Evolutionary conservation across 148 eudicot genomes (phyloP).

Genomic region (Hydrangea macrophylla): DNA sequence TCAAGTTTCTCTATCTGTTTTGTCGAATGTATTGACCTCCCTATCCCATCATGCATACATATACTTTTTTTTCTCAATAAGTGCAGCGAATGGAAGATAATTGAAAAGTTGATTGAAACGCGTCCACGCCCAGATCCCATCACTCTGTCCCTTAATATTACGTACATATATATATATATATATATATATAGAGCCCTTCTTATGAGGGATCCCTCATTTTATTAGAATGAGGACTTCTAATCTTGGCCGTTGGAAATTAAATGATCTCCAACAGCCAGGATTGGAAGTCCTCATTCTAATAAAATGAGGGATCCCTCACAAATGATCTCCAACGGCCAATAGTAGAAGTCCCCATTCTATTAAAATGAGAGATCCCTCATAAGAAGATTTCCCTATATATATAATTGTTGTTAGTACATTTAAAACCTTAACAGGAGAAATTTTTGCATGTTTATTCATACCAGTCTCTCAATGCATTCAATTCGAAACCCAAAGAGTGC

Average conservation of each 20-base stretch:
- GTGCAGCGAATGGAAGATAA: conserved; percentile 89
- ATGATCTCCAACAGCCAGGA: too few species aligned
- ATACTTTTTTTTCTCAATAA: conserved; percentile 94
- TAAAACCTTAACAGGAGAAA: conserved; percentile 1
- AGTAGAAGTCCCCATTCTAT: too few species aligned
- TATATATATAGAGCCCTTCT: too few species aligned
- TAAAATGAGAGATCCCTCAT: too few species aligned
- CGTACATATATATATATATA: too few species aligned
- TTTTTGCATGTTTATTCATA: conserved; percentile 20
- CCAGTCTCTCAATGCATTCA: conserved; percentile 99
- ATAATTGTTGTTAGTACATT: conserved; percentile 20
- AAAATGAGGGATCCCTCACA: too few species aligned
- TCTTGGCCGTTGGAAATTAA: too few species aligned
- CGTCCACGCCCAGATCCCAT: conserved; percentile 98
- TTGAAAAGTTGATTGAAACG: conserved; percentile 95
- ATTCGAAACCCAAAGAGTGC: conserved; percentile 98
- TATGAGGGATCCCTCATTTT: too few species aligned
- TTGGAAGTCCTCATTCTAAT: too few species aligned
- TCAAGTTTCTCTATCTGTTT: conserved; percentile 96
- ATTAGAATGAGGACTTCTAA: too few species aligned
- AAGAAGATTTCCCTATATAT: conserved; percentile 75
- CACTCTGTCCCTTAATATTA: too few species aligned
- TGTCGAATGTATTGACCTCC: conserved; percentile 83
- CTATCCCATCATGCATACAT: conserved; percentile 99
- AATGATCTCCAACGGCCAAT: too few species aligned